Base-by-base conservation (phyloP, 2,329 filamentous ascomycete genomes). In the Beauveria scarabaeidicola region DNA sequence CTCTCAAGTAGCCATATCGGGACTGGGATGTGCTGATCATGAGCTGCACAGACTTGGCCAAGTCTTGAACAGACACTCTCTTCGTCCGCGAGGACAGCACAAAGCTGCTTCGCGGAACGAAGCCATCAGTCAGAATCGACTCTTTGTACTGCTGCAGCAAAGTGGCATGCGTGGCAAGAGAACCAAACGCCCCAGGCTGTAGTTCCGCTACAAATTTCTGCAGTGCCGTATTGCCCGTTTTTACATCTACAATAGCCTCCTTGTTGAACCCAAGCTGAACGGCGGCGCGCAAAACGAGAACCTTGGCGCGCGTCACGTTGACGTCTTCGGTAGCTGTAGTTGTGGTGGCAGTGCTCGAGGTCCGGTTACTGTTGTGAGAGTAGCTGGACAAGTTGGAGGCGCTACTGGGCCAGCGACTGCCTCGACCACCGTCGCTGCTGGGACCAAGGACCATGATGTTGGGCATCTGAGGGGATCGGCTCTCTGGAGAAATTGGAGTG, bases 401-500 rank as follows among this genome's bases (percentile, higher is more conserved):
- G 64, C 84, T 88, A 69, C 89, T 94, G 1, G 90, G 91, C 90
- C 91, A 96, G 60, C 88, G 81, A 8, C 86, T 84, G 48, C 85
- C 85, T 15, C 80, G 78, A n/a, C 78, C 75, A 41, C 76, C 75
- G 25, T 84, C 81, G 50, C 78, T 80, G 38, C 78, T 80, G 5
- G 90, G 88, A 3, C 91, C 91, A 0, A 96, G 81, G 0, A 97
- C 87, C 55, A 96, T 80, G 65, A 97, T 96, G 68, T 96, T 95
- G 6, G 91, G 92, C 58, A 91, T 83, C 43, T 85, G 86, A 0
- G 87, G 83, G 8, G 83, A 87, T 48, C 87, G 84, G 64, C 89
- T 89, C 59, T 93, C 90, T 0, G 89, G 88, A 0, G 91, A 95
- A 47, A 91, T 83, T 4, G 90, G 87, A 0, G 88, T 91, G 69